These are phyloP conservation scores for Phytophthora pini DNA, from an alignment of 352 stramenopile genomes.

Conservation along the genomic window DNA sequence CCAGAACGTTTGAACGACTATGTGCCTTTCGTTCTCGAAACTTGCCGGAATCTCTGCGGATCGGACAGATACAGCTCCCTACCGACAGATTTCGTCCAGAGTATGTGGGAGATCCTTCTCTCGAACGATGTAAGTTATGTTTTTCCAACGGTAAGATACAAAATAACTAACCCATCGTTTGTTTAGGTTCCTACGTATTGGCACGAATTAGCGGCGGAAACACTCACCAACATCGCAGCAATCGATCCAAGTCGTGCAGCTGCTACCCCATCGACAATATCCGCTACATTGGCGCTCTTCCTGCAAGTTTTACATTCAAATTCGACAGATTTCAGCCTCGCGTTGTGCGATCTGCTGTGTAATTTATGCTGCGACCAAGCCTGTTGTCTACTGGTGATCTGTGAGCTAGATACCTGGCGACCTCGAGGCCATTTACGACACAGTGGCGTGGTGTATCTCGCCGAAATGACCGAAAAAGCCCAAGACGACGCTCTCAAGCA, in stretches of 20 bases:
- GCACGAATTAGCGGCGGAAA: constrained; percentile 46
- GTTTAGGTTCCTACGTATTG: constrained; percentile 5
- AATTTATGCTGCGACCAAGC: constrained; percentile 65
- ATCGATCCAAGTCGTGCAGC: constrained; percentile 14
- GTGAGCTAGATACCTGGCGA: constrained; percentile 68
- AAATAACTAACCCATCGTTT: not conserved
- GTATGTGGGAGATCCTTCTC: constrained; percentile 40
- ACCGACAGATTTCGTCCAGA: constrained; percentile 22
- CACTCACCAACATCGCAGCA: constrained; percentile 49
- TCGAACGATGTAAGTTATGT: constrained; percentile 12
- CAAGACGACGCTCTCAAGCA: constrained; percentile 48
- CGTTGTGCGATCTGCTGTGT: constrained; percentile 59
- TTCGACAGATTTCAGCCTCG: constrained; percentile 38
- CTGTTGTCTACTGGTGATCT: constrained; percentile 65
- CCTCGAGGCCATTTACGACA: constrained; percentile 45
- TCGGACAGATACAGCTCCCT: constrained; percentile 21
- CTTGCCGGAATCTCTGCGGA: constrained; percentile 59
- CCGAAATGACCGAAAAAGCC: constrained; percentile 50
- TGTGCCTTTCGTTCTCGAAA: constrained; percentile 47
- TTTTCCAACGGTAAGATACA: not conserved
- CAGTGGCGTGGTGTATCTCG: constrained; percentile 69
- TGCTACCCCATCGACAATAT: constrained; percentile 42
- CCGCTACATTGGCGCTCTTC: constrained; percentile 42
- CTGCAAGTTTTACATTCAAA: constrained; percentile 21
- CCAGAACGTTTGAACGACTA: constrained; percentile 23